These are phyloP conservation scores for Desmodesmus armatus DNA, from an alignment of 139 green algal genomes.

Conservation along the genomic window DNA sequence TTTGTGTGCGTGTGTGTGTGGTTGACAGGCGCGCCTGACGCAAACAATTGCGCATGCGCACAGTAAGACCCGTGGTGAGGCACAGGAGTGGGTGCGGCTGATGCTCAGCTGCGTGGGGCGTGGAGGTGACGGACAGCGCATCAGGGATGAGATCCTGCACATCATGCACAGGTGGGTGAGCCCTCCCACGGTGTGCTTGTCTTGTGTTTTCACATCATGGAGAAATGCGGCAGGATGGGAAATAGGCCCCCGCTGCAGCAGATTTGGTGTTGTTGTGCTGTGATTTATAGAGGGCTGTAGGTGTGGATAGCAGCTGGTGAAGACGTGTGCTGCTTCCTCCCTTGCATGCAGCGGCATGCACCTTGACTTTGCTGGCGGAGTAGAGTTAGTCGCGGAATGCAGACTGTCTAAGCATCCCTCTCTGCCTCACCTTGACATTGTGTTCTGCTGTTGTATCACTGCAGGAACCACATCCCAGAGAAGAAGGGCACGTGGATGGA, in stretches of 20 bases:
- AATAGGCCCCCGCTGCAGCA: no score
- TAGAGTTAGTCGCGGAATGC: no score
- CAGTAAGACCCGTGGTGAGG: constrained; percentile 60
- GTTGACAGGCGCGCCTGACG: constrained; percentile 93
- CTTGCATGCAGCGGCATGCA: no score
- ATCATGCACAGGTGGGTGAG: constrained; percentile 93
- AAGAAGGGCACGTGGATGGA: constrained; percentile 95
- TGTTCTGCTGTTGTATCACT: not conserved
- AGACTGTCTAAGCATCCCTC: no score
- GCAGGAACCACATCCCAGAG: constrained; percentile 64
- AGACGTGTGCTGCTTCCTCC: no score
- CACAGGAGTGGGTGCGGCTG: constrained; percentile 92
- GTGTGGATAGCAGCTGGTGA: no score
- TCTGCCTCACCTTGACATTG: no score
- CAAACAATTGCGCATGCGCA: constrained; percentile 78
- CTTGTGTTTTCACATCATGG: not conserved
- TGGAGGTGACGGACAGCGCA: constrained; percentile 95
- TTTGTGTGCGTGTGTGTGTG: no score
- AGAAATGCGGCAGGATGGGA: not conserved
- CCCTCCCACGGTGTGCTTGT: not conserved
- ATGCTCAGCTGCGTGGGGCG: constrained; percentile 92
- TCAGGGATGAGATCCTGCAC: constrained; percentile 98
- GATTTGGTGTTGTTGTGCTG: no score
- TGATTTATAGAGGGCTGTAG: no score
- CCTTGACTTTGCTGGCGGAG: no score